Conservation (phyloP, 257 asterid genomes). For the Forsythia viridissima region DNA sequence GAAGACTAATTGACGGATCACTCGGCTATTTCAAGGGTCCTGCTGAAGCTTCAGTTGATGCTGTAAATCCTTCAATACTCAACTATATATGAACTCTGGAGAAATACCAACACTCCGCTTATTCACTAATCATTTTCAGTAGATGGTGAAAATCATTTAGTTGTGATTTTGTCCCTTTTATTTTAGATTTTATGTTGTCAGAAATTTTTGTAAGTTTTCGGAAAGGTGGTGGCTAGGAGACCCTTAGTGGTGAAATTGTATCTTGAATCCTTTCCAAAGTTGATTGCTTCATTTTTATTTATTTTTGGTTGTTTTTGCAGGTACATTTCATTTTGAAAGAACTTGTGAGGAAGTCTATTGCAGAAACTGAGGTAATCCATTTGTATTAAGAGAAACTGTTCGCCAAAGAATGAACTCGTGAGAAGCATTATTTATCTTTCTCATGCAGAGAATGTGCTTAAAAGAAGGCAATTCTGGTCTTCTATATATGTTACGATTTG, state of each 20-base stretch:
- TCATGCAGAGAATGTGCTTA: slow-evolving; percentile 3
- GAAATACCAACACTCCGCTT: neutral
- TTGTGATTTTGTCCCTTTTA: neutral
- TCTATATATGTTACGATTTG: neutral
- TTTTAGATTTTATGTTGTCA: neutral
- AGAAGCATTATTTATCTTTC: neutral
- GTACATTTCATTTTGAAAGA: slow-evolving; percentile 88
- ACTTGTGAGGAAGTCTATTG: slow-evolving; percentile 87
- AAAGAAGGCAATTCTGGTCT: neutral
- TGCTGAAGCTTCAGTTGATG: slow-evolving; percentile 98
- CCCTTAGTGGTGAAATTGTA: neutral
- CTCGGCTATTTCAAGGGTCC: slow-evolving; percentile 97
- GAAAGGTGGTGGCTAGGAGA: neutral
- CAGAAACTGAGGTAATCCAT: slow-evolving; percentile 71
- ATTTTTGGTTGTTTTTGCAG: slow-evolving; percentile 35
- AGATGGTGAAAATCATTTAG: neutral
- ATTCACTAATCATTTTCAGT: neutral
- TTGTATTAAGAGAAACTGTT: slow-evolving; percentile 8
- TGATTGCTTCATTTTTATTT: neutral
- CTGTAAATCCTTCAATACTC: slow-evolving; percentile 45
- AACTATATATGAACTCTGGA: slow-evolving; percentile 6
- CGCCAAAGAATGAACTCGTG: neutral
- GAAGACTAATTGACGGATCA: slow-evolving; percentile 94
- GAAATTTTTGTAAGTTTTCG: neutral
- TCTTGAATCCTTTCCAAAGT: slow-evolving; percentile 5